Conservation (phyloP, 2,329 filamentous ascomycete genomes). For the Myriangium duriaei region DNA sequence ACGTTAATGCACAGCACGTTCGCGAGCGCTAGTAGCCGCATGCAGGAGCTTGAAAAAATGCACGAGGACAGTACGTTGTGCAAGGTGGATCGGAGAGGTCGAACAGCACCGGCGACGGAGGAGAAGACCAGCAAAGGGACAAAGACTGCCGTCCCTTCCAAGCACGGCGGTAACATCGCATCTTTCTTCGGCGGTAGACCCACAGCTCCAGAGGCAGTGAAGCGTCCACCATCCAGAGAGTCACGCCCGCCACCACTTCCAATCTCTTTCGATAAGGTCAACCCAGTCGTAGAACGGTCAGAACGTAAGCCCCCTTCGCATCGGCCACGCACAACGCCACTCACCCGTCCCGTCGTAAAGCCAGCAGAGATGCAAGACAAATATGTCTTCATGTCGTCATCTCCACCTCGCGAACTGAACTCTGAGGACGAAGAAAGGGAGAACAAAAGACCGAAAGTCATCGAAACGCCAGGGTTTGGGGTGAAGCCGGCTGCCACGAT, state of each 20-base stretch:
- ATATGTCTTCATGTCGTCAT: constrained; percentile 39
- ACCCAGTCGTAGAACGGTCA: constrained; percentile 22
- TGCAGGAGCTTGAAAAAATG: constrained; percentile 27
- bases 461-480: constrained; percentile 14
- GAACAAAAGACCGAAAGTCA: not conserved
- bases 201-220: not conserved
- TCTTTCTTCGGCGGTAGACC: constrained; percentile 36
- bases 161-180: constrained; percentile 32
- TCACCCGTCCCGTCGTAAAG: constrained; percentile 14
- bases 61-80: constrained; percentile 20
- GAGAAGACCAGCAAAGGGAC: constrained; percentile 18
- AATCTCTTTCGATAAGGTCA: constrained; percentile 2
- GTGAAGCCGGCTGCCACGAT: constrained; percentile 27
- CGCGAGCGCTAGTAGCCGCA: constrained; percentile 26
- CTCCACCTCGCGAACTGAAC: constrained; percentile 22
- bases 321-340: constrained; percentile 6
- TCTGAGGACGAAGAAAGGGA: constrained; percentile 14
- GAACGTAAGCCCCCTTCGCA: not conserved
- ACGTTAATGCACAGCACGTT: constrained; percentile 19
- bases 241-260: constrained; percentile 1
- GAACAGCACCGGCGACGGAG: constrained; percentile 11
- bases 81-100: constrained; percentile 18
- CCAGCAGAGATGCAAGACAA: constrained; percentile 22
- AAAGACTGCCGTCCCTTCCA: constrained; percentile 30
- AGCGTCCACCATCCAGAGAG: constrained; percentile 1